Evolutionary conservation across 2,329 filamentous ascomycete species (phyloP), one percentile per base, ranked within the genome.

Genomic region (Aspergillus fumigatus): DNA sequence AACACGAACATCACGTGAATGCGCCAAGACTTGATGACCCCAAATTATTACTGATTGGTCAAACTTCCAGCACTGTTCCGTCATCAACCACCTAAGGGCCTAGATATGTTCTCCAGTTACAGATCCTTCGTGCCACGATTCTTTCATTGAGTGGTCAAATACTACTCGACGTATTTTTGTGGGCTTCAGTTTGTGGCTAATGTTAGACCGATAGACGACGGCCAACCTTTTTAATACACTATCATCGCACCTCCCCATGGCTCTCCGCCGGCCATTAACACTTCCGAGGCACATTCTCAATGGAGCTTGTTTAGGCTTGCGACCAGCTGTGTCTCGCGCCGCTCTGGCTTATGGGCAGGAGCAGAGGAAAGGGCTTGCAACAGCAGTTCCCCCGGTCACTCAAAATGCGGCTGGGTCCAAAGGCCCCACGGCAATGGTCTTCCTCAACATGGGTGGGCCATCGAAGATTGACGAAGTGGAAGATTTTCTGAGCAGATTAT

Each of bases 361-460:
- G 48, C 70, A 67, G 23, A 65, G 67, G 59, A 63, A 67, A 49
- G 67, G 69, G 4, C 75, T 79, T 64, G 88, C 87, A 29, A 88
- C 85, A 14, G 79, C 82, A 19, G 85, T 84, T 4, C 88, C 89
- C 10, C 89, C 90, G 7, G 90, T 94, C 23, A 92, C 89, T 0
- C 90, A 95, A 73, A 82, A 91, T 81, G 80, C 83, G 6, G 84
- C 84, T 0, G 84, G 82, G 50, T 81, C 83, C 2, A 83, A 90
- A 70, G 93, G 93, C 0, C 92, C 92, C 7, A 99, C 94, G 4
- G 94, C 94, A 47, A 97, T 99, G 86, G 94, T 99, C 14, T 97
- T 99, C 70, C 85, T 99, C 78, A 99, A 99, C 77, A 99, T 99
- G 94, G 94, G 94, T 58, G 94, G 94, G 0, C 94, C 94, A 3